Conservation (phyloP, 495 filamentous ascomycete species). For the Hyaloscypha finlandica region DNA sequence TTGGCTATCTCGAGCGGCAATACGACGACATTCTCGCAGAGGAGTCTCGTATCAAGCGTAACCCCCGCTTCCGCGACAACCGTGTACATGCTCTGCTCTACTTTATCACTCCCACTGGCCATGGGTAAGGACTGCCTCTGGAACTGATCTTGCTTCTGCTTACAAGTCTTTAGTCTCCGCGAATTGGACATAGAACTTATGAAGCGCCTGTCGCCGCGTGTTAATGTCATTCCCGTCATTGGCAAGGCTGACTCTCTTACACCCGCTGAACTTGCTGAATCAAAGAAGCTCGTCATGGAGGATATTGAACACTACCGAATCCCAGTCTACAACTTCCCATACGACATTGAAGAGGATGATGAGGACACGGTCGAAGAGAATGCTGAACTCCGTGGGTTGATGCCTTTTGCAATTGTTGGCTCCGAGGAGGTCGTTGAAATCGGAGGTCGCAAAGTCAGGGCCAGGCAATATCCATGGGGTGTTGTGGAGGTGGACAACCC, state of each 20-base stretch:
- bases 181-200: slow-evolving; percentile 99
- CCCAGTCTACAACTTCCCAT: slow-evolving; percentile 99
- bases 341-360: slow-evolving; percentile 99
- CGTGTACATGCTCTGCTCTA: slow-evolving; percentile 97
- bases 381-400: slow-evolving; percentile 90
- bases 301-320: slow-evolving; percentile 99
- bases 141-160: neutral
- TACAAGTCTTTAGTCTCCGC: slow-evolving; percentile 65
- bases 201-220: slow-evolving; percentile 96
- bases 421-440: slow-evolving; percentile 96
- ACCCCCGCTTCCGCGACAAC: slow-evolving; percentile 98
- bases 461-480: slow-evolving; percentile 98
- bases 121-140: slow-evolving; percentile 62
- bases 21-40: slow-evolving; percentile 99
- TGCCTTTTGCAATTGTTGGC: slow-evolving; percentile 98
- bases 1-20: slow-evolving; percentile 96
- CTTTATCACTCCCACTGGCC: slow-evolving; percentile 98
- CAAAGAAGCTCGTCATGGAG: slow-evolving; percentile 99
- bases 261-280: slow-evolving; percentile 93
- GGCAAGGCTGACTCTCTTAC: slow-evolving; percentile 98
- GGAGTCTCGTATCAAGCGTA: slow-evolving; percentile 99
- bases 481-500: slow-evolving; percentile 99
- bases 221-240: slow-evolving; percentile 98
- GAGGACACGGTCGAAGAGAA: slow-evolving; percentile 99
- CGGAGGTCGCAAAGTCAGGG: slow-evolving; percentile 84